phyloP scores from a whole-genome alignment of 495 filamentous ascomycete genomes.

The Trichoderma reesei region DNA sequence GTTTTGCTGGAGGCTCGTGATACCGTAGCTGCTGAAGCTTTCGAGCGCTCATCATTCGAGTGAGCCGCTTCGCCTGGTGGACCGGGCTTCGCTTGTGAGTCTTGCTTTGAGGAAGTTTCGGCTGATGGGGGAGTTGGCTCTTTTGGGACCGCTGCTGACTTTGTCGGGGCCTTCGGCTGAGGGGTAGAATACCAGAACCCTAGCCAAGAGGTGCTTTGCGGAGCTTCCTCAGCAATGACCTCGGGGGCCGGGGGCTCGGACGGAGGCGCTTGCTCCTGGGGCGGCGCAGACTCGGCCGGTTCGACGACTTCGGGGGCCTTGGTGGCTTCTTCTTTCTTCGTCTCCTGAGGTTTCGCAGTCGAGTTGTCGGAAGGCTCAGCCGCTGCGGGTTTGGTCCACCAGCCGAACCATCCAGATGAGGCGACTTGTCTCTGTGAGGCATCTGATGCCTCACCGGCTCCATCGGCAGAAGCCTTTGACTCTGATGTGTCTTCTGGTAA shows the following conservation, averaged over 20 bases:
- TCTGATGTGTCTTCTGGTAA: conserved; percentile 9
- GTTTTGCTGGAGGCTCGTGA: neutral
- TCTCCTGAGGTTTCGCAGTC: conserved; percentile 11
- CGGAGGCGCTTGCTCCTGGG: conserved; percentile 15
- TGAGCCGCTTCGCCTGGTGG: neutral
- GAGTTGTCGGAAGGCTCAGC: conserved; percentile 17
- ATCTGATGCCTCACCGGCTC: neutral
- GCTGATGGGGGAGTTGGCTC: neutral
- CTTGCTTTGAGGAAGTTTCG: neutral
- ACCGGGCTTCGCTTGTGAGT: neutral
- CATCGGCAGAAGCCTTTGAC: conserved; percentile 9
- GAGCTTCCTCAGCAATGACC: conserved; percentile 11
- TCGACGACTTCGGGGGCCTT: conserved; percentile 13
- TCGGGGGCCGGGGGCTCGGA: conserved; percentile 11
- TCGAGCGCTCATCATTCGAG: conserved; percentile 1
- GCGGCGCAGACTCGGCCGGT: conserved; percentile 9
- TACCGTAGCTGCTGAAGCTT: neutral
- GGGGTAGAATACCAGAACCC: conserved; percentile 35
- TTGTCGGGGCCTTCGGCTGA: conserved; percentile 17
- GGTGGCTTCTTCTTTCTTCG: conserved; percentile 11
- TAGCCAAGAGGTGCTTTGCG: conserved; percentile 39
- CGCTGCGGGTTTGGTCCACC: conserved; percentile 10
- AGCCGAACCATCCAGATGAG: conserved; percentile 19
- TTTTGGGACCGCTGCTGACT: conserved; percentile 13
- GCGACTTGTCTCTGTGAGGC: conserved; percentile 22